Evolutionary conservation across 2,329 filamentous ascomycete species (phyloP), one percentile per base, ranked within the genome.

Genomic region (Aquanectria penicillioides): DNA sequence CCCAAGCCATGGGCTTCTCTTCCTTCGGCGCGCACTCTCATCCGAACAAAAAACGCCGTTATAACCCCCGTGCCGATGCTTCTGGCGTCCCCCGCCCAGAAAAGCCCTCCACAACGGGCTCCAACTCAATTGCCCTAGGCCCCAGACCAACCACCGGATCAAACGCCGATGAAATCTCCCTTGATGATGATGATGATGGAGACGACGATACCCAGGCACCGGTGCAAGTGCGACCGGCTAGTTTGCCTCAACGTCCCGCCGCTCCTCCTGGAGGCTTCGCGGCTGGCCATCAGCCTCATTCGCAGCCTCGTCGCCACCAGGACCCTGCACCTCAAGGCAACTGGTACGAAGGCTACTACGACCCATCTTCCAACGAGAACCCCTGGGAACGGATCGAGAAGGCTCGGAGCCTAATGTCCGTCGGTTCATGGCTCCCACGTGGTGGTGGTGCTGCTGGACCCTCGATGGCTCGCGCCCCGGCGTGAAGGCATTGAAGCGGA

Each of bases 1-100:
- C 88, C 18, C 83, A 85, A 36, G 82, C 85, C 41, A 89, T 93
- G 87, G 91, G 91, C 62, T 93, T 93, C 75, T 83, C 87, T 8
- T 83, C 85, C 56, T 94, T 94, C 70, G 90, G 90, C 64, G 75
- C 77, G 9, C 79, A 83, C 65, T n/a, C n/a, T n/a, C 72, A 78
- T 3, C 77, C 82, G 2, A 80, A 81, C 37, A 91, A 90, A 73
- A 90, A 90, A 73, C 84, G 89, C 60, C 89, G 88, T 69, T 89
- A 86, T 74, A 87, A 90, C 68, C 79, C 83, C 15, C 75, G 80
- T 23, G 78, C 76, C 46, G 85, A 85, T 66, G 83, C 82, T 31
- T 38, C 56, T 9, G 60, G 71, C n/a, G 40, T 58, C 11, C 70
- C 65, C 71, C 71, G 62, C 68, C 73, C 17, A 12, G 33, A 31